Evolutionary conservation across 2,329 filamentous ascomycete genomes (phyloP).

Genomic region (Ilyonectria mors-panacis): DNA sequence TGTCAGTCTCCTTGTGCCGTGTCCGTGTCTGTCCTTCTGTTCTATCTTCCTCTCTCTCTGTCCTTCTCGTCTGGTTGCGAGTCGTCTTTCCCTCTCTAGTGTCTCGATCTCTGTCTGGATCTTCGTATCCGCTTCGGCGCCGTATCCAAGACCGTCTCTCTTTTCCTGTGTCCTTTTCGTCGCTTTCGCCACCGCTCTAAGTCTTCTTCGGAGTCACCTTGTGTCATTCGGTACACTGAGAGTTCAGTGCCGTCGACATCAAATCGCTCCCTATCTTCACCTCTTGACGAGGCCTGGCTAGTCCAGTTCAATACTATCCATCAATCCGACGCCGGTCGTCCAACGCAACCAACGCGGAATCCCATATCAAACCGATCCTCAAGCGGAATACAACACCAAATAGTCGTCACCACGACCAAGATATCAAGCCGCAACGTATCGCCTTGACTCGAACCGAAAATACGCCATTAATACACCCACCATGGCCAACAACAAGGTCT

Average conservation of each 20-base stretch:
- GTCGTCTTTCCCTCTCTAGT: constrained; percentile 19
- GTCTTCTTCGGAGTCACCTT: neutral
- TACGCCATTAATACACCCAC: constrained; percentile 27
- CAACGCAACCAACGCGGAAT: constrained; percentile 27
- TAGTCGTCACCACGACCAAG: neutral
- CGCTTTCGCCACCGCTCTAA: neutral
- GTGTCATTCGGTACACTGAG: constrained; percentile 12
- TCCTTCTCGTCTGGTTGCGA: constrained; percentile 26
- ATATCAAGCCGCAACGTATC: neutral
- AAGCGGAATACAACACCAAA: constrained; percentile 16
- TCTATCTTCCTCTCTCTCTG: neutral
- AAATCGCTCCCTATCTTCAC: constrained; percentile 31
- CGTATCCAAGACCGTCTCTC: constrained; percentile 7
- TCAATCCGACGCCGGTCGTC: constrained; percentile 46
- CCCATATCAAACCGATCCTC: constrained; percentile 11
- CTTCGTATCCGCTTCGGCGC: constrained; percentile 12
- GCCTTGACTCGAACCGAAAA: neutral
- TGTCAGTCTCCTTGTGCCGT: constrained; percentile 26
- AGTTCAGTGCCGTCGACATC: constrained; percentile 35
- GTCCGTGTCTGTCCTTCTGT: constrained; percentile 2
- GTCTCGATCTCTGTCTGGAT: constrained; percentile 1
- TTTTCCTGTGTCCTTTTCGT: constrained; percentile 6
- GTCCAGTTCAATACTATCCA: constrained; percentile 29
- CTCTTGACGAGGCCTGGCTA: constrained; percentile 44
- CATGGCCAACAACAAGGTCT: constrained; percentile 72